Percentiles rank a stretch among this genome's conserved stretches.
phyloP scores from a whole-genome alignment of 1,284 basidiomycete genomes.

The Ceratobasidium theobromae region DNA sequence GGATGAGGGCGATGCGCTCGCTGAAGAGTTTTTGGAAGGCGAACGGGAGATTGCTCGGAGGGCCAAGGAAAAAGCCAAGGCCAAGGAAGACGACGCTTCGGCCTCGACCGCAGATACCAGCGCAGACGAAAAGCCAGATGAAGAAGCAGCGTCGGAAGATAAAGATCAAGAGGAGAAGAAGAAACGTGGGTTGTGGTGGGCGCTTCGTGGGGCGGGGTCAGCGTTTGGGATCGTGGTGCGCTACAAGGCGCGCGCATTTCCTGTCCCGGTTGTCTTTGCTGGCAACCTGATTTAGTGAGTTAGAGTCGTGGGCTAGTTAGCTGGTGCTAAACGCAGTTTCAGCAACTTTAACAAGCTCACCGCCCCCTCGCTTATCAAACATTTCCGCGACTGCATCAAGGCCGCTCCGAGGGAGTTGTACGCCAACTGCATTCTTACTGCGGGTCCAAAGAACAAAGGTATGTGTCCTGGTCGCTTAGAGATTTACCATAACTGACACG shows the following conservation, averaged over 20 bases:
- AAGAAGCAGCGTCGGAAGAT: constrained; percentile 34
- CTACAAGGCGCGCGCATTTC: constrained; percentile 83
- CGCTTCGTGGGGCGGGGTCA: constrained; percentile 80
- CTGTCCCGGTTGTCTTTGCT: constrained; percentile 84
- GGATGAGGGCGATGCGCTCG: constrained; percentile 32
- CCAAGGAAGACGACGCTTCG: constrained; percentile 3
- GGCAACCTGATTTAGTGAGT: constrained; percentile 86
- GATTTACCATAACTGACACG: not conserved
- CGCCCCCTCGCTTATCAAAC: constrained; percentile 81
- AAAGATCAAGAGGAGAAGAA: constrained; percentile 44
- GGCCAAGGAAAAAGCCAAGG: not conserved
- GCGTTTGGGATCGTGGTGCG: constrained; percentile 83
- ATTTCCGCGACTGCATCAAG: constrained; percentile 91
- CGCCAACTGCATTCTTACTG: constrained; percentile 85
- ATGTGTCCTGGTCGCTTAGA: not conserved
- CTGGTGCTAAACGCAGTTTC: not conserved
- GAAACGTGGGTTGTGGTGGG: constrained; percentile 70
- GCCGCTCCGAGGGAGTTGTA: constrained; percentile 78
- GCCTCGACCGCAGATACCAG: constrained; percentile 44
- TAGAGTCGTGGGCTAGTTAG: constrained; percentile 26
- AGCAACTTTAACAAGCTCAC: constrained; percentile 65
- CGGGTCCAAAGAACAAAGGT: constrained; percentile 72
- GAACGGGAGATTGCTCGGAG: constrained; percentile 38
- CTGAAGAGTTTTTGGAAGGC: not conserved
- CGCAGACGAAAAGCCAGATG: constrained; percentile 55